A percentile compares a stretch with the other conserved stretches of the same genome.
Conservation (phyloP, 495 filamentous ascomycete species). For the Hyaloscypha finlandica region DNA sequence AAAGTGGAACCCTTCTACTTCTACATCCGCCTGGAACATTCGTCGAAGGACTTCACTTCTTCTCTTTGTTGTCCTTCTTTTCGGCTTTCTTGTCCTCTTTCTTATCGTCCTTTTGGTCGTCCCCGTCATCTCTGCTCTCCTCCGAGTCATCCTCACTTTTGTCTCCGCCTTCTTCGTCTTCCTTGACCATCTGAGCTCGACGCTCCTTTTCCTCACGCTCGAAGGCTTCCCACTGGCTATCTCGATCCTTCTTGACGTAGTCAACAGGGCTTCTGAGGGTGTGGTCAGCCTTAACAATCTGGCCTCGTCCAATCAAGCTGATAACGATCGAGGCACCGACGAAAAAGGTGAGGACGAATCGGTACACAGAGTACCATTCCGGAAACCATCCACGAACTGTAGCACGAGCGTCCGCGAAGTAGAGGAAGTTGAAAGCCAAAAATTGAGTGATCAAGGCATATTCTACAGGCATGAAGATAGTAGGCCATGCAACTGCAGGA, state of each 20-base stretch:
- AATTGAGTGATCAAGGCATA: conserved; percentile 92
- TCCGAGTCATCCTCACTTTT: conserved; percentile 39
- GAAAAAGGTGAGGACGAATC: conserved; percentile 92
- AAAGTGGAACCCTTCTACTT: neutral
- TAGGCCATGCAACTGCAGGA: conserved; percentile 90
- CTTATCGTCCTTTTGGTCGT: conserved; percentile 32
- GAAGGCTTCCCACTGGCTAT: conserved; percentile 55
- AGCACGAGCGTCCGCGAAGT: conserved; percentile 83
- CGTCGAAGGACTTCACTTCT: neutral
- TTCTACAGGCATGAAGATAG: conserved; percentile 80
- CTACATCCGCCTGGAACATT: neutral
- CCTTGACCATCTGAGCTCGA: conserved; percentile 43
- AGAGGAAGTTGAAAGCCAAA: conserved; percentile 82
- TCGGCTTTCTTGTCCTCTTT: conserved; percentile 24
- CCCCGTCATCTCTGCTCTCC: conserved; percentile 30
- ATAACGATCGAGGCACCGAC: conserved; percentile 87
- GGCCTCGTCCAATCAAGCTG: conserved; percentile 81
- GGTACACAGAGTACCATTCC: conserved; percentile 88
- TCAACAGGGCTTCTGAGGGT: conserved; percentile 52
- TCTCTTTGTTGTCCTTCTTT: conserved; percentile 13
- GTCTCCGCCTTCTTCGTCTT: conserved; percentile 41
- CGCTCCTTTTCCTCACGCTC: conserved; percentile 62
- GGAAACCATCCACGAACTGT: conserved; percentile 81
- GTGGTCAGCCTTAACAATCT: conserved; percentile 63
- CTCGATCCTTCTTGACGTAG: conserved; percentile 64